These are phyloP conservation scores for Oxyria digyna DNA, from an alignment of 148 eudicot species.

Conservation along the genomic window DNA sequence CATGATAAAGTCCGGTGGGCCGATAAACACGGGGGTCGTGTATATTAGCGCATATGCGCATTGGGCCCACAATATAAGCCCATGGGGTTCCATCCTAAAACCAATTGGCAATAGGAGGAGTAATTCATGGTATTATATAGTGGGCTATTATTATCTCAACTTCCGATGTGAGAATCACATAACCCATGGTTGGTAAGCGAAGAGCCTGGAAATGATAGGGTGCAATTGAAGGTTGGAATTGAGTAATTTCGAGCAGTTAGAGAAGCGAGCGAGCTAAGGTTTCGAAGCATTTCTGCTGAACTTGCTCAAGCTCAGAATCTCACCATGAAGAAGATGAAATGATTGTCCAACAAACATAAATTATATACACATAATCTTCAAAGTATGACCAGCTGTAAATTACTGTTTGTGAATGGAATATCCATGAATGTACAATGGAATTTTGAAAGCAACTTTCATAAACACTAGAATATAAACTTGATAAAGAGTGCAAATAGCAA, in stretches of 20 bases:
- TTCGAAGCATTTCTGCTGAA: slow-evolving; percentile 19
- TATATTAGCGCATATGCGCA: too few species aligned
- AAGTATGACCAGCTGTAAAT: not conserved
- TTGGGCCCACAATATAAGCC: too few species aligned
- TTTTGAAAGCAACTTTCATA: not conserved
- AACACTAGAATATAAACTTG: not conserved
- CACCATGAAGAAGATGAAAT: not conserved
- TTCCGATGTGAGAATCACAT: too few species aligned
- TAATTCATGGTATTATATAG: too few species aligned
- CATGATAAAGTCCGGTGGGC: too few species aligned
- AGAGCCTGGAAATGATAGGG: slow-evolving; percentile 5
- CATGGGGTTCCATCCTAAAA: too few species aligned
- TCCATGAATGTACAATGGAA: not conserved
- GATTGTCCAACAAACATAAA: too few species aligned
- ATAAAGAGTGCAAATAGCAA: not conserved
- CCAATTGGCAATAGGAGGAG: too few species aligned
- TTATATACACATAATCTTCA: too few species aligned
- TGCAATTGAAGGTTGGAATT: slow-evolving; percentile 13
- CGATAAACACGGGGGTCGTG: too few species aligned
- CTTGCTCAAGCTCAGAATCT: not conserved
- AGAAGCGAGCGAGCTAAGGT: slow-evolving; percentile 12
- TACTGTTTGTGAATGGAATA: not conserved
- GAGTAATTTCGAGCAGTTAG: slow-evolving; percentile 14
- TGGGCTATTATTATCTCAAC: too few species aligned
- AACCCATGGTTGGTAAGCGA: slow-evolving; percentile 12